Evolutionary conservation across 2,329 filamentous ascomycete species (phyloP), one percentile per base, ranked within the genome.

Genomic region (Pezicula radicicola): DNA sequence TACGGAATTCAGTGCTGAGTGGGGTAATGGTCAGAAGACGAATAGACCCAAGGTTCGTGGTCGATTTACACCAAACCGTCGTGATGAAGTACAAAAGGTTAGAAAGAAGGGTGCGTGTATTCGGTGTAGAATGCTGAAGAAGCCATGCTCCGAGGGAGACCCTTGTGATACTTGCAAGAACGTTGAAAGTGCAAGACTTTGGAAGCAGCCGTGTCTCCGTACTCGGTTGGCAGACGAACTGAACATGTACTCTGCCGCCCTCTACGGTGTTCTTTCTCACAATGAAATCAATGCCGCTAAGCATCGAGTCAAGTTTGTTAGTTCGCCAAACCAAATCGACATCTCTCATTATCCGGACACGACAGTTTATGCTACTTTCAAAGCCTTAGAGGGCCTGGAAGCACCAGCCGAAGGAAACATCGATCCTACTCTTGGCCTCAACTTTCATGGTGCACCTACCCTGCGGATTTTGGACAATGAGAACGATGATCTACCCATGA

Each of bases 21-120:
- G 60, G 56, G 64, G 63, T 25, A 63, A 66, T 57, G 63, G 63
- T 4, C 55, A 61, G 28, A 62, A 63, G 33, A 25, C 53, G 4
- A 55, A 51, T 10, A 65, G 62, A 43, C 65, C 60, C 4, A 80
- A 84, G 59, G 75, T 76, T 7, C 76, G 83, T 9, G 79, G 80
- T 4, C 73, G 79, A 8, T 86, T 86, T 57, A 79, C 77, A 18
- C 72, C 79, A 5, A 71, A 70, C 1, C 74, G 84, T n/a, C 74
- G 84, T 19, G 84, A 81, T 62, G 80, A 87, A 61, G 83, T 87
- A 2, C 81, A 85, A 57, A 80, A 83, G 55, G 80, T 87, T 19
- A 78, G 84, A 21, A 83, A 83, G 59, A 77, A 83, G 35, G 84
- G 84, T 6, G 83, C 84, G 12, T 87, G 84, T 59, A 84, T 86